Conservation (phyloP, 2,329 filamentous ascomycete species). For the Penicillium sp. region DNA sequence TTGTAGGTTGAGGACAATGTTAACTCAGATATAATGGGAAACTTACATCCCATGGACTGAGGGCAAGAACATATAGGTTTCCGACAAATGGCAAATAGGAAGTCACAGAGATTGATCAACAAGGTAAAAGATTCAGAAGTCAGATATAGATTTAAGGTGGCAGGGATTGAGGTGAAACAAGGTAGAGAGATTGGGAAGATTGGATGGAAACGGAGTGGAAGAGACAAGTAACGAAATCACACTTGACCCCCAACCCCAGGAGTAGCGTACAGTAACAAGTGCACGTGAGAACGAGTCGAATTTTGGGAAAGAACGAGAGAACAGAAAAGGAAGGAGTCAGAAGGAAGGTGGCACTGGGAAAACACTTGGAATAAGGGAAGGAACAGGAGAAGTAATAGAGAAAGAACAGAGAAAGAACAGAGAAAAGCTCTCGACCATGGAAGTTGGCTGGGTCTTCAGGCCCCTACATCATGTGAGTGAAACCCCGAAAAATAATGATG, state of each 20-base stretch:
- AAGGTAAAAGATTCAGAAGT: background rate
- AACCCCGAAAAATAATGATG: background rate
- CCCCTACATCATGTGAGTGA: background rate
- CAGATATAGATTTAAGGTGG: background rate
- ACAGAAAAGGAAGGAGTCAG: background rate
- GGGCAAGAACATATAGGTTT: background rate
- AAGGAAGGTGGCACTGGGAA: background rate
- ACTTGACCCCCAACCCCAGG: too few relatives aligned
- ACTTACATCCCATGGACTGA: background rate
- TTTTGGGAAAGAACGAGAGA: background rate
- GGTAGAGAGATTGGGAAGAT: too few relatives aligned
- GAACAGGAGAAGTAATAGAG: too few relatives aligned
- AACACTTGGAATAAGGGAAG: background rate
- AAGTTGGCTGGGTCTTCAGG: background rate
- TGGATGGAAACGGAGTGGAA: background rate
- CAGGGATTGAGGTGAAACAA: too few relatives aligned
- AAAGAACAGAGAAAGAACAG: too few relatives aligned
- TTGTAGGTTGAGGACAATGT: background rate
- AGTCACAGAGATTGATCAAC: background rate
- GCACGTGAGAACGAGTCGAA: background rate
- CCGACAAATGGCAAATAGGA: background rate
- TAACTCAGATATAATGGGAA: background rate
- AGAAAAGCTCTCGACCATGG: background rate
- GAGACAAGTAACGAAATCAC: background rate
- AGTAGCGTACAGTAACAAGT: background rate